These are phyloP conservation scores for Penicillium expansum DNA, from an alignment of 2,329 filamentous ascomycete species.

Conservation along the genomic window DNA sequence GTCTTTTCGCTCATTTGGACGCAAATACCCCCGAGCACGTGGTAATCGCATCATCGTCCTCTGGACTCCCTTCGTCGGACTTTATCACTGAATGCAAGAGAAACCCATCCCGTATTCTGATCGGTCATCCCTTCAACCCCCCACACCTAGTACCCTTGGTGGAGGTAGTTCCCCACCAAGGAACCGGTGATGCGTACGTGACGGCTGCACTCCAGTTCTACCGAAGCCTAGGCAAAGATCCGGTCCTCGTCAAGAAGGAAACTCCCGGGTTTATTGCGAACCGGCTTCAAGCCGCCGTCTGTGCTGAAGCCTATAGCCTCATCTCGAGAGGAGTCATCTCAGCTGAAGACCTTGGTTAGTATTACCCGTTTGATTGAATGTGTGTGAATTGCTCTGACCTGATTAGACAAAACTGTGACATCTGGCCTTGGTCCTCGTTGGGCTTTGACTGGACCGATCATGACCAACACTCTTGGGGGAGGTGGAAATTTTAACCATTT, in stretches of 20 bases:
- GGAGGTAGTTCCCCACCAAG: too few relatives aligned
- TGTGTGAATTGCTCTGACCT: background rate
- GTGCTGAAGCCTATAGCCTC: conserved; percentile 40
- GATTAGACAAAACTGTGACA: conserved; percentile 14
- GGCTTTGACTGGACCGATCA: conserved; percentile 18
- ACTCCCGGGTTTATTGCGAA: conserved; percentile 47
- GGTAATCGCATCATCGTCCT: too few relatives aligned
- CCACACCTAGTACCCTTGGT: too few relatives aligned
- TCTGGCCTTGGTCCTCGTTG: conserved; percentile 19
- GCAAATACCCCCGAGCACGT: conserved; percentile 13
- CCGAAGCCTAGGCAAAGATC: too few relatives aligned
- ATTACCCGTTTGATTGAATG: background rate
- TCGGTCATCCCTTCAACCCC: too few relatives aligned
- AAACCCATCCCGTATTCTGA: too few relatives aligned
- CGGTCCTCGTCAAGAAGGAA: too few relatives aligned
- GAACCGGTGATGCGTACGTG: too few relatives aligned
- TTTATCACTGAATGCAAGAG: too few relatives aligned
- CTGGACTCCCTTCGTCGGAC: too few relatives aligned
- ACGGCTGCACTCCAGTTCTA: too few relatives aligned
- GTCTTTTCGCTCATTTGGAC: conserved; percentile 18
- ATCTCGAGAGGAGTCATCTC: conserved; percentile 34
- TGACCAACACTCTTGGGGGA: conserved; percentile 15
- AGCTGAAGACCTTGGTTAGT: conserved; percentile 16
- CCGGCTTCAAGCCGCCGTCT: conserved; percentile 46
- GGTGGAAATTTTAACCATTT: conserved; percentile 18